A percentile compares a stretch with the other conserved stretches of the same genome.
Evolutionary conservation across 208 protist species (phyloP).

Genomic region (Eutreptiella sp.): DNA sequence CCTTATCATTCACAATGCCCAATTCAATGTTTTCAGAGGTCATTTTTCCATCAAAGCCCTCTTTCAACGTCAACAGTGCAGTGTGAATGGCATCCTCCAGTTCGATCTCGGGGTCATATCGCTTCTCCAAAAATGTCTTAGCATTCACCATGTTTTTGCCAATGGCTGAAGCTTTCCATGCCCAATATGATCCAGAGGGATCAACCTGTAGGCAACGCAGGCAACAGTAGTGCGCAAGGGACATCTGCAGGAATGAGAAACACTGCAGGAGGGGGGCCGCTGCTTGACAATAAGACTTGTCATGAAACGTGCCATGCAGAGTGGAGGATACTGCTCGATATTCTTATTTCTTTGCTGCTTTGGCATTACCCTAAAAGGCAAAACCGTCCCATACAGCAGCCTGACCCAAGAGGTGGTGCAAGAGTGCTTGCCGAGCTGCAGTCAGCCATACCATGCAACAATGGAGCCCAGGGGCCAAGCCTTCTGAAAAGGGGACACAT

Average conservation of each 20-base stretch:
- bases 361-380: too few relatives aligned
- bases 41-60: conserved; percentile 90
- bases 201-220: too few relatives aligned
- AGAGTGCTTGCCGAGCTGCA: too few relatives aligned
- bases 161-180: conserved; percentile 99
- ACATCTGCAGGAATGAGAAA: too few relatives aligned
- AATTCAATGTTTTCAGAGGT: conserved; percentile 97
- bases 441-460: too few relatives aligned
- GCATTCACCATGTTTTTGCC: conserved; percentile 93
- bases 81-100: conserved; percentile 99
- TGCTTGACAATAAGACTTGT: too few relatives aligned
- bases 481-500: too few relatives aligned
- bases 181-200: conserved; percentile 97
- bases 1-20: conserved; percentile 72
- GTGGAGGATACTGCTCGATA: not conserved
- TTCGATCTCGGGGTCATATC: conserved; percentile 95
- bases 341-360: conserved; percentile 18
- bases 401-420: too few relatives aligned
- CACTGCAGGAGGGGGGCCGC: too few relatives aligned
- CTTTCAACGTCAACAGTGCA: conserved; percentile 97
- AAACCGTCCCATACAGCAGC: too few relatives aligned
- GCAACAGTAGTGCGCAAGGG: too few relatives aligned
- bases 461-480: too few relatives aligned
- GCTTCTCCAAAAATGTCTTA: conserved; percentile 98
- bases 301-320: not conserved